These are phyloP conservation scores for Solanum megistacrolobum DNA, from an alignment of 257 asterid species.

Conservation along the genomic window DNA sequence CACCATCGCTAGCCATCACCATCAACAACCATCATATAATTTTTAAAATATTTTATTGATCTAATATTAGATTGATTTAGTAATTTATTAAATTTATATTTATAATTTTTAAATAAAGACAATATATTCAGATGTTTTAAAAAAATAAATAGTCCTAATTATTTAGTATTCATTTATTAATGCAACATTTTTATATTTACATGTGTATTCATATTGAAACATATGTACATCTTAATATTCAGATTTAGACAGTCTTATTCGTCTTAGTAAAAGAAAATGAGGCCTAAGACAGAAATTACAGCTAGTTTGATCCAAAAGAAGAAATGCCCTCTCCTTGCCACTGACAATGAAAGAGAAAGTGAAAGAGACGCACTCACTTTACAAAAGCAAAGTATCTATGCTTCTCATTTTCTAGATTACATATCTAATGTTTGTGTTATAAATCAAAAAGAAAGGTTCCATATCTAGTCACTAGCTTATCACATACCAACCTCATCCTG, in stretches of 20 bases:
- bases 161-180: neutral
- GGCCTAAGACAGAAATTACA: neutral
- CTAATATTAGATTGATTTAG: neutral
- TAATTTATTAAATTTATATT: neutral
- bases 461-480: neutral
- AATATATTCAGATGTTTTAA: neutral
- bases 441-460: neutral
- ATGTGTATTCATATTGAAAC: neutral
- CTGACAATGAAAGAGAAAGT: neutral
- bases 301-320: neutral
- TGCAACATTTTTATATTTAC: neutral
- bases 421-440: neutral
- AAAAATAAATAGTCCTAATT: neutral
- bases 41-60: neutral
- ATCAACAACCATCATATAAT: neutral
- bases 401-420: neutral
- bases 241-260: neutral
- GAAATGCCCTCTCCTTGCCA: neutral
- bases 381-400: neutral
- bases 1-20: neutral
- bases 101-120: neutral
- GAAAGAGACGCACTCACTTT: neutral
- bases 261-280: neutral
- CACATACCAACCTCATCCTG: conserved; percentile 55
- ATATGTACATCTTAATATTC: neutral